Evolutionary conservation across 768 basidiomycete genomes (phyloP), one percentile per base, ranked within the genome.

Genomic region (Russula compacta): DNA sequence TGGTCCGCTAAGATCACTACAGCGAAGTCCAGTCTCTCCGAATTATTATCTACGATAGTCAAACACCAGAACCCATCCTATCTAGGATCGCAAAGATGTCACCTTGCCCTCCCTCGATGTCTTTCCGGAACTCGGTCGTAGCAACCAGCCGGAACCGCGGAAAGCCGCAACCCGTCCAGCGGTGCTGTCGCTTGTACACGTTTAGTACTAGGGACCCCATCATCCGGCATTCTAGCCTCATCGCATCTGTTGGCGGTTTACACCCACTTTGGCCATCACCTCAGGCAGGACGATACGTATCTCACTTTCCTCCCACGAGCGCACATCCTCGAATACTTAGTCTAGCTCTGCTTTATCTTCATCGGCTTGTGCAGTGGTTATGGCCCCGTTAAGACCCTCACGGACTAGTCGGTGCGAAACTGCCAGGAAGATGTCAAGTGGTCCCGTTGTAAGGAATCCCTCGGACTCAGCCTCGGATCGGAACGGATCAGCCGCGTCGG

Each of bases 321-420:
- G 0, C 95, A 99, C 72, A 94, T 98, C 64, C 78, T 99, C 63
- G 95, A 98, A 74, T 97, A 92, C 71, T 85, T 95, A 60, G 92
- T 97, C 67, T 95, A 99, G 77, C 75, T 90, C 49, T 74, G 77
- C 59, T 79, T 92, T 70, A 73, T 88, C 68, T 86, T 84, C 67
- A 76, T 84, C 38, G 91, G 94, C 63, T 77, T 95, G 76, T 85
- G 84, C 32, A 81, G 83, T 33, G 95, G 95, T 0, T 99, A 90
- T 66, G 95, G 92, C 12, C 85, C 87, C 53, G 86, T 95, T 71
- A 98, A 97, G 83, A 99, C 95, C 6, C 81, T 98, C 64, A 98
- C 95, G 3, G 95, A 98, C 69, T 82, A 86, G 2, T 92, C 87
- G n/a, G 92, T 95, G 19, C 84, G 93, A 48, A 86, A 90, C 70